phyloP scores from a whole-genome alignment of 2,329 filamentous ascomycete species.

The Stemphylium beticola region DNA sequence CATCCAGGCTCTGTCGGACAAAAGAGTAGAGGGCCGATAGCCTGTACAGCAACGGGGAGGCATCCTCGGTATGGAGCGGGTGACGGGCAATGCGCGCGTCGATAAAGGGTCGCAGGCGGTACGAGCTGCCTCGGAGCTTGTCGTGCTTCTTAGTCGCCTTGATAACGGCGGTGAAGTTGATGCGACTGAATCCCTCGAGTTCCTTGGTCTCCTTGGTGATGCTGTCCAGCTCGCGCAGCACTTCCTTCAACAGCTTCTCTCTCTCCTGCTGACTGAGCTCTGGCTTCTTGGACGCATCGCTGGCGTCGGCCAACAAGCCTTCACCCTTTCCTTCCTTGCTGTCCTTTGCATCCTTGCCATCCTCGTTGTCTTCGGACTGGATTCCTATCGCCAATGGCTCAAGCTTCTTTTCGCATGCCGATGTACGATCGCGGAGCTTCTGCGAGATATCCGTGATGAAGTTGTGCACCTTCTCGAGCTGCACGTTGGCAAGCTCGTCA shows the following conservation, averaged over 20 bases:
- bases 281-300: constrained; percentile 31
- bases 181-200: constrained; percentile 90
- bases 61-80: constrained; percentile 95
- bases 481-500: constrained; percentile 90
- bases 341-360: constrained; percentile 16
- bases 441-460: constrained; percentile 87
- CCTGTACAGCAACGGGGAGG: constrained; percentile 84
- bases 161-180: constrained; percentile 97
- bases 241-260: constrained; percentile 67
- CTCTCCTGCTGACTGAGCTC: constrained; percentile 50
- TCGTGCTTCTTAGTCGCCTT: constrained; percentile 99
- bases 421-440: constrained; percentile 79
- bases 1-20: constrained; percentile 81
- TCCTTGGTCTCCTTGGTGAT: constrained; percentile 92
- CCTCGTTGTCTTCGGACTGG: constrained; percentile 27
- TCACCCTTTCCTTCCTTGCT: constrained; percentile 14
- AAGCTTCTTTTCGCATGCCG: constrained; percentile 70
- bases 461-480: constrained; percentile 90
- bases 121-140: constrained; percentile 83
- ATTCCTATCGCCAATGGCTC: constrained; percentile 60
- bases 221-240: constrained; percentile 79
- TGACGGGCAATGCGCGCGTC: constrained; percentile 86
- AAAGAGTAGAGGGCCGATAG: constrained; percentile 96
- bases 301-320: constrained; percentile 22
- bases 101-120: constrained; percentile 89